Evolutionary conservation across 1,139 yeast species (phyloP).

Genomic region (Yamadazyma diospyri): DNA sequence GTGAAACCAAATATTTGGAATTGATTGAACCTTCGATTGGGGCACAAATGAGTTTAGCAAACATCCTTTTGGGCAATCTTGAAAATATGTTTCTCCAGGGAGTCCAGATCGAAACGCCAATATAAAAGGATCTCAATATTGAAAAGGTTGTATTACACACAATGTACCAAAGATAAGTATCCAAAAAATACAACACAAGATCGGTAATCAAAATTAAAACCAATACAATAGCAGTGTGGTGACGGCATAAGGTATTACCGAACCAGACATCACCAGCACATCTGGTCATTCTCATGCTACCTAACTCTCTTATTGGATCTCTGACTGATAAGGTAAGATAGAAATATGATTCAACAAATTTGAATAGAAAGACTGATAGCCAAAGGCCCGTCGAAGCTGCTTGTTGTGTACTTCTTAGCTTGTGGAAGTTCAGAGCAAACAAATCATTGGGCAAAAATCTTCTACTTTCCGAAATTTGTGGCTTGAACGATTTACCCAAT

Average conservation of each 20-base stretch:
- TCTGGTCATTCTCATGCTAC: constrained; percentile 32
- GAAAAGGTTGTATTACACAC: constrained; percentile 52
- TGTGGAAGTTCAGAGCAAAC: constrained; percentile 36
- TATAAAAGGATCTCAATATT: constrained; percentile 43
- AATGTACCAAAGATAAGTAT: constrained; percentile 55
- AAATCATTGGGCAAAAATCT: constrained; percentile 30
- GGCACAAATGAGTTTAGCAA: constrained; percentile 39
- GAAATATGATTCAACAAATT: constrained; percentile 49
- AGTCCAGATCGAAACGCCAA: constrained; percentile 55
- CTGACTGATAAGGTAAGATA: constrained; percentile 45
- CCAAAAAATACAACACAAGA: constrained; percentile 47
- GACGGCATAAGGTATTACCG: constrained; percentile 35
- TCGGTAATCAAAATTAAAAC: constrained; percentile 38
- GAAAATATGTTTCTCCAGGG: constrained; percentile 57
- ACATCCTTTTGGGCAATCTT: constrained; percentile 48
- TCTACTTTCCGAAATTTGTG: constrained; percentile 17
- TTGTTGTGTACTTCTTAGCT: constrained; percentile 33
- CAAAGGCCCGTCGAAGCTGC: constrained; percentile 46
- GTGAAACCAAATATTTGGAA: constrained; percentile 39
- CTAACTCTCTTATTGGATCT: constrained; percentile 48
- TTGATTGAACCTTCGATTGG: constrained; percentile 25
- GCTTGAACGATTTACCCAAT: constrained; percentile 38
- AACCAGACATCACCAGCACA: constrained; percentile 47
- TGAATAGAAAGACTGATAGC: constrained; percentile 43
- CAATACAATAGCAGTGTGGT: constrained; percentile 40